A percentile compares a stretch with the other conserved stretches of the same genome.
These are phyloP conservation scores for Globisporangium cederbergense DNA, from an alignment of 352 stramenopile species.

Conservation along the genomic window DNA sequence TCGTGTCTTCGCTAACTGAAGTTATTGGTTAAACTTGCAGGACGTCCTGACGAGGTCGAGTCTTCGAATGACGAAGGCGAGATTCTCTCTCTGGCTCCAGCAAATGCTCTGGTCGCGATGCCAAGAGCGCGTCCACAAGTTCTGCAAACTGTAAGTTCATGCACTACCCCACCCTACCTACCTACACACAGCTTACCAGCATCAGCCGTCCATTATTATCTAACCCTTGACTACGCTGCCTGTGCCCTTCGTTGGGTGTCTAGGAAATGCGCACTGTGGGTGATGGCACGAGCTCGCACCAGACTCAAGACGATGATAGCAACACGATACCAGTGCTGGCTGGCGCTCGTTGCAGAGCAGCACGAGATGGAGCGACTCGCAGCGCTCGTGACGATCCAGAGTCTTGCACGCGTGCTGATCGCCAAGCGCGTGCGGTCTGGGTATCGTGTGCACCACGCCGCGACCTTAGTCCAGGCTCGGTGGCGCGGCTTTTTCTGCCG, in stretches of 20 bases:
- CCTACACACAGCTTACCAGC: background rate
- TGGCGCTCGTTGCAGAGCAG: constrained; percentile 17
- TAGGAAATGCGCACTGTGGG: constrained; percentile 46
- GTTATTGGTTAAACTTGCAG: constrained; percentile 10
- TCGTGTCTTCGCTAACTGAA: background rate
- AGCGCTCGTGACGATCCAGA: constrained; percentile 48
- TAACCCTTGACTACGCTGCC: background rate
- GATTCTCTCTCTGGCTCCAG: constrained; percentile 29
- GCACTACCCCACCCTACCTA: background rate
- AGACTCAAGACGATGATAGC: constrained; percentile 23
- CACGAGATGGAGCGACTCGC: constrained; percentile 37
- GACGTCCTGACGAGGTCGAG: constrained; percentile 12
- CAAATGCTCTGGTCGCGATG: constrained; percentile 23
- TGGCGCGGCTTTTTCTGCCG: constrained; percentile 58
- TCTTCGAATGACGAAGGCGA: background rate
- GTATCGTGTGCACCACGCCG: constrained; percentile 26
- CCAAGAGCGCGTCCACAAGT: constrained; percentile 24
- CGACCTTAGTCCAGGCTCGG: constrained; percentile 31
- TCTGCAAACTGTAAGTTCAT: constrained; percentile 43
- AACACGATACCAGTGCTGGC: constrained; percentile 36
- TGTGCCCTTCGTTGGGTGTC: background rate
- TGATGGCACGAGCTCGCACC: constrained; percentile 34
- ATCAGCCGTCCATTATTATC: background rate
- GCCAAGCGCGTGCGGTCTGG: constrained; percentile 22
- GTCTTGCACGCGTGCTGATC: constrained; percentile 34